Conservation (phyloP, 2,329 filamentous ascomycete genomes). For the Fusarium subtropicale region DNA sequence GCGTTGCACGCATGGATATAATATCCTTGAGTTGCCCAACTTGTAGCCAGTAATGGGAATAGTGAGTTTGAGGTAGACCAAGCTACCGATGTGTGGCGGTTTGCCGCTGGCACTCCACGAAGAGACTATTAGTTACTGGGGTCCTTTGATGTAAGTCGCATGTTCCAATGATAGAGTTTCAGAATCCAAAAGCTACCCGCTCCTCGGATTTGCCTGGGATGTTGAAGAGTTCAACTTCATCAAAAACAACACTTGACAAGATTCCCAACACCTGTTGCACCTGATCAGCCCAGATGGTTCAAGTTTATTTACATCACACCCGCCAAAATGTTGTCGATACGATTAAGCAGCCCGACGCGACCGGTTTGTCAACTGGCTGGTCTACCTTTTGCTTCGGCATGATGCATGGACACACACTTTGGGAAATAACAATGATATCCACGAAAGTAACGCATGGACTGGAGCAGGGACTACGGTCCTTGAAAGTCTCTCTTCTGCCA, state of each 20-base stretch:
- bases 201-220: background rate
- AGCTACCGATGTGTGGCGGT: background rate
- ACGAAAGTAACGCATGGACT: background rate
- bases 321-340: background rate
- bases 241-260: background rate
- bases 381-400: background rate
- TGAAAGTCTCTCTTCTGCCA: background rate
- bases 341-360: background rate
- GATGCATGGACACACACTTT: background rate
- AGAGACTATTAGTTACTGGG: background rate
- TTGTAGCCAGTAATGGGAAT: background rate
- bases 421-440: background rate
- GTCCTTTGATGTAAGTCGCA: background rate
- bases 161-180: background rate
- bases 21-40: background rate
- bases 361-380: background rate
- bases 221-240: background rate
- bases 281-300: background rate
- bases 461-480: background rate
- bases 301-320: background rate
- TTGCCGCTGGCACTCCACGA: background rate
- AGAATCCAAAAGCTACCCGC: background rate
- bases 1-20: background rate
- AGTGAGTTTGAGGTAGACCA: background rate
- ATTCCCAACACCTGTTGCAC: background rate